A percentile compares a stretch with the other conserved stretches of the same genome.
These are phyloP conservation scores for Brassica nigra DNA, from an alignment of 345 rosid genomes.

Conservation along the genomic window DNA sequence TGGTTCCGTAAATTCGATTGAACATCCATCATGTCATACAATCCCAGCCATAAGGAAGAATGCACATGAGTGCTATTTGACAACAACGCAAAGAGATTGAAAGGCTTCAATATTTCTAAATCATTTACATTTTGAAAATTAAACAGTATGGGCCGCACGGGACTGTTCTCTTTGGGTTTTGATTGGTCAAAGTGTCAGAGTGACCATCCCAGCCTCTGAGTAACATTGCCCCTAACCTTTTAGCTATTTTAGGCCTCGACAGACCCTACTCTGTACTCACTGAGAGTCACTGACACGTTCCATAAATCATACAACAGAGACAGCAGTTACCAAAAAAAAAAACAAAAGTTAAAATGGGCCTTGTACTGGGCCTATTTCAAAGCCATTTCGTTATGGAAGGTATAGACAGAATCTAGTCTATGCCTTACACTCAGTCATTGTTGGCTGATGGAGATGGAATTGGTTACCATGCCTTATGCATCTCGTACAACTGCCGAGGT, in stretches of 20 bases:
- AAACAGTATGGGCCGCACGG: constrained; percentile 36
- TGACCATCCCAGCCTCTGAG: constrained; percentile 14
- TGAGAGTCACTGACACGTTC: neutral
- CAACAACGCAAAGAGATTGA: neutral
- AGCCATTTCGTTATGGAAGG: neutral
- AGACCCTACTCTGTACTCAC: constrained; percentile 1
- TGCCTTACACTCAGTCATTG: constrained; percentile 49
- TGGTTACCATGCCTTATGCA: constrained; percentile 95
- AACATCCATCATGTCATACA: neutral
- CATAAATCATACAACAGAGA: neutral
- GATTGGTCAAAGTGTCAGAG: constrained; percentile 35
- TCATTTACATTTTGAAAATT: neutral
- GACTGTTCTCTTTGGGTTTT: constrained; percentile 10
- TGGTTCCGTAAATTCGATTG: neutral
- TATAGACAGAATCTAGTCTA: neutral
- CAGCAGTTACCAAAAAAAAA: neutral
- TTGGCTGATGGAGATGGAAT: constrained; percentile 61
- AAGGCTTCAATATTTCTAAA: neutral
- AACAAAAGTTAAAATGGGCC: neutral
- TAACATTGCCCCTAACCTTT: constrained; percentile 25
- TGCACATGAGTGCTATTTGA: neutral
- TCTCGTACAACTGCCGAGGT: constrained; percentile 94
- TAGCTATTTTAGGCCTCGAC: constrained; percentile 27
- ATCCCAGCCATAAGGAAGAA: neutral
- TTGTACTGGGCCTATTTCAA: neutral